phyloP scores from a whole-genome alignment of 2,329 filamentous ascomycete genomes.

The Tolypocladium inflatum region DNA sequence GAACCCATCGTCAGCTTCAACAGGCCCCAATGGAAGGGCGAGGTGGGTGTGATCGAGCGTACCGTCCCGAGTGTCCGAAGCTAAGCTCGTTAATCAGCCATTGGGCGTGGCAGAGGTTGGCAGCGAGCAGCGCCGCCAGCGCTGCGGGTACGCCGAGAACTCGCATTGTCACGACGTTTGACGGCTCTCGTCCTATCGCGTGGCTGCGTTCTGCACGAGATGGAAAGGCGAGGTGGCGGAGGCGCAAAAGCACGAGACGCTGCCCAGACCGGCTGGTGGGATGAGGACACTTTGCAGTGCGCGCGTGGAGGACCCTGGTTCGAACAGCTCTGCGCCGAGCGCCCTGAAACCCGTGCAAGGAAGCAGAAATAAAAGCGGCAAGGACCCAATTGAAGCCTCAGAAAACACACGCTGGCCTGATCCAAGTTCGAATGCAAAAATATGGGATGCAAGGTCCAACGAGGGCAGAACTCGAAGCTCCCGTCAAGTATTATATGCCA shows the following conservation, averaged over 20 bases:
- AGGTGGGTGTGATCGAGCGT: conserved; percentile 10
- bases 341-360: not conserved
- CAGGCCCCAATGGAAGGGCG: not conserved
- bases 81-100: conserved; percentile 64
- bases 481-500: not conserved
- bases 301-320: not conserved
- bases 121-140: conserved; percentile 32
- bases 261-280: conserved; percentile 5
- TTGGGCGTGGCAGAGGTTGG: conserved; percentile 48
- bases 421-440: not conserved
- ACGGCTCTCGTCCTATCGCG: not conserved
- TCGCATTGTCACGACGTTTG: conserved; percentile 30
- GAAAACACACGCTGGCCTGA: not conserved
- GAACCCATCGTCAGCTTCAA: not conserved
- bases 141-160: conserved; percentile 20
- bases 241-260: not conserved
- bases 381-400: not conserved
- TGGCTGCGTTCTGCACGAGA: not conserved
- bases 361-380: not conserved
- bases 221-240: not conserved
- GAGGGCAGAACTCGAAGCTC: not conserved
- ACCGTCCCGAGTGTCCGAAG: conserved; percentile 65
- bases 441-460: not conserved
- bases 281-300: conserved; percentile 19
- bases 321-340: not conserved